phyloP scores from a whole-genome alignment of 129 eudicot genomes.

The Solidago caesia region DNA sequence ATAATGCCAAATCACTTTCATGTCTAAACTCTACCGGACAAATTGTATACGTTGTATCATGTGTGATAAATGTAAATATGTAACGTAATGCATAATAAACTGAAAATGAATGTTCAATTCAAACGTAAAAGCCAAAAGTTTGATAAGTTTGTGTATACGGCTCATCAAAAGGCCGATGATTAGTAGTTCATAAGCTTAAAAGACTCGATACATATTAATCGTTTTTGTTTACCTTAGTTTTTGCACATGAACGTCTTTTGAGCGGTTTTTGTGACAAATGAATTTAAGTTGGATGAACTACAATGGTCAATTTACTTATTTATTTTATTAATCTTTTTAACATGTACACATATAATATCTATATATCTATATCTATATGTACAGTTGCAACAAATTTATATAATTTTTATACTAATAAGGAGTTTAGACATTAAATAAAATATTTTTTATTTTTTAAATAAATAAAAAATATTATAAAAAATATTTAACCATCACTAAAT shows the following conservation, averaged over 20 bases:
- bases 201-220: background rate
- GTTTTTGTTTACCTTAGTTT: background rate
- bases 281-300: background rate
- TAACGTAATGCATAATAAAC: background rate
- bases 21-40: background rate
- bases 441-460: too few relatives aligned
- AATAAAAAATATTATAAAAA: too few relatives aligned
- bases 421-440: too few relatives aligned
- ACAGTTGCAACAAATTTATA: too few relatives aligned
- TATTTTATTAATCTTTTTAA: too few relatives aligned
- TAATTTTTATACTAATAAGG: too few relatives aligned
- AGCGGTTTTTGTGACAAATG: conserved; percentile 12
- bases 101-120: background rate
- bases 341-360: too few relatives aligned
- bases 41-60: background rate
- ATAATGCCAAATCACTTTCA: background rate
- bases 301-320: too few relatives aligned
- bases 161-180: background rate
- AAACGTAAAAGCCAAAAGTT: background rate
- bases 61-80: background rate
- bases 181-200: background rate
- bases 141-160: background rate
- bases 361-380: too few relatives aligned
- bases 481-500: too few relatives aligned
- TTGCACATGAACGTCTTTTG: conserved; percentile 4